Base-by-base conservation (phyloP, 345 rosid genomes). In the Populus alba region DNA sequence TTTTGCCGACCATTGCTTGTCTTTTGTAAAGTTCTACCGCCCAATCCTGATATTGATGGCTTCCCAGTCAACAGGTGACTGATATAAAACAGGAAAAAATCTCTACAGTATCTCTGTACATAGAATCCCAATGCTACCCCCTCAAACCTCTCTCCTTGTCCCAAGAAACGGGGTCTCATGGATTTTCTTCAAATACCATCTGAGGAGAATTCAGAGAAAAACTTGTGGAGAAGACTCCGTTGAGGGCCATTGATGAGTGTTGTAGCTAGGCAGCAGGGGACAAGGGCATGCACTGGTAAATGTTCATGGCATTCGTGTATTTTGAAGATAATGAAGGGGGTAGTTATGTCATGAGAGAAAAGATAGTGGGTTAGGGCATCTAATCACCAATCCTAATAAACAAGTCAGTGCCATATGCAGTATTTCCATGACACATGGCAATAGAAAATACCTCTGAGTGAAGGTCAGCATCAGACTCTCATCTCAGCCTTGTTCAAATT, bases 1-100 rank as follows among this genome's bases (percentile, higher is more conserved):
- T 81, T n/a, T 51, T 10, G 82, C 88, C 86, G 88, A 81, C 89
- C 81, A 59, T 3, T 51, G 43, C 29, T 38, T 62, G 23, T 51
- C 49, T 76, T 75, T 81, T 33, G 22, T 20, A 75, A 83, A 78
- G 73, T 27, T 49, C 80, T 2, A 57, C 88, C 85, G 85, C 76
- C 81, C 87, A 66, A 0, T 3, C 75, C 39, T 22, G 17, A 8
- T 23, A 1, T 7, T 27, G 22, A 13, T 38, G 61, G 35, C 66
- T 13, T 23, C 37, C 15, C 39, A 2, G 63, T 69, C 49, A 37
- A 16, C 6, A 10, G 2, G 10, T 41, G 63, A 59, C 37, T 33
- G 0, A 65, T 53, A 23, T 39, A 9, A 4, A 39, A 1, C 1
- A 0, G 4, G 1, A 8, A n/a, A 51, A 76, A 66, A 45, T 67